A percentile compares a stretch with the other conserved stretches of the same genome.
These are phyloP conservation scores for Globisporangium spinosum DNA, from an alignment of 352 stramenopile genomes.

Conservation along the genomic window DNA sequence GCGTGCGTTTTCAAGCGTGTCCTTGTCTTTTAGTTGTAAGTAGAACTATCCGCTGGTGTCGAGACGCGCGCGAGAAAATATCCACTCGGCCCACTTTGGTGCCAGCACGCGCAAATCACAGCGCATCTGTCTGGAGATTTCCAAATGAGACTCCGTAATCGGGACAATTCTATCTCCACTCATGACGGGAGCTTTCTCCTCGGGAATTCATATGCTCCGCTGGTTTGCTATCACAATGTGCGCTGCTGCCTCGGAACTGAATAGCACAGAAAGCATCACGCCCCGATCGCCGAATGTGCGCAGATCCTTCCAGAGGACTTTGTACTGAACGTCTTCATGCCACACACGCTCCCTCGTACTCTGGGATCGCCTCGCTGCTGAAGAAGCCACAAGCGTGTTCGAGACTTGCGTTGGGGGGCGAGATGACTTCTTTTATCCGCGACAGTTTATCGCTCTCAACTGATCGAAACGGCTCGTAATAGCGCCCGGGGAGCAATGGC, in stretches of 20 bases:
- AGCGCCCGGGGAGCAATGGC: conserved; percentile 15
- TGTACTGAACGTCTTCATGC: conserved; percentile 29
- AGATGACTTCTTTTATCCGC: not conserved
- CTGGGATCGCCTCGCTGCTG: not conserved
- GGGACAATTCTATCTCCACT: conserved; percentile 15
- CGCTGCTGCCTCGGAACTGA: conserved; percentile 33
- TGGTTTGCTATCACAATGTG: conserved; percentile 18
- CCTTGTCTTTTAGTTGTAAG: conserved; percentile 26
- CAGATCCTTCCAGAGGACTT: conserved; percentile 42
- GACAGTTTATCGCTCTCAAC: conserved; percentile 1
- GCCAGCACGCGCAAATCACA: conserved; percentile 32
- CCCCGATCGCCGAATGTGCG: conserved; percentile 15
- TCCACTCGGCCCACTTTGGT: conserved; percentile 35
- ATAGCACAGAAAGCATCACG: conserved; percentile 29
- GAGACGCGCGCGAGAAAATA: conserved; percentile 27
- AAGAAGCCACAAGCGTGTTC: not conserved
- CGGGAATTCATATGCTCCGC: not conserved
- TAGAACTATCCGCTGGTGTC: conserved; percentile 23
- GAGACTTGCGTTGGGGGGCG: not conserved
- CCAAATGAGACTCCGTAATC: conserved; percentile 18
- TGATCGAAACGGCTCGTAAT: conserved; percentile 20
- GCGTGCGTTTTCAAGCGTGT: conserved; percentile 9
- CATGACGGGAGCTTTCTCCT: not conserved
- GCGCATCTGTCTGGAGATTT: conserved; percentile 25
- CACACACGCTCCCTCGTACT: not conserved